These are phyloP conservation scores for Pisolithus marmoratus DNA, from an alignment of 768 basidiomycete genomes.

Conservation along the genomic window DNA sequence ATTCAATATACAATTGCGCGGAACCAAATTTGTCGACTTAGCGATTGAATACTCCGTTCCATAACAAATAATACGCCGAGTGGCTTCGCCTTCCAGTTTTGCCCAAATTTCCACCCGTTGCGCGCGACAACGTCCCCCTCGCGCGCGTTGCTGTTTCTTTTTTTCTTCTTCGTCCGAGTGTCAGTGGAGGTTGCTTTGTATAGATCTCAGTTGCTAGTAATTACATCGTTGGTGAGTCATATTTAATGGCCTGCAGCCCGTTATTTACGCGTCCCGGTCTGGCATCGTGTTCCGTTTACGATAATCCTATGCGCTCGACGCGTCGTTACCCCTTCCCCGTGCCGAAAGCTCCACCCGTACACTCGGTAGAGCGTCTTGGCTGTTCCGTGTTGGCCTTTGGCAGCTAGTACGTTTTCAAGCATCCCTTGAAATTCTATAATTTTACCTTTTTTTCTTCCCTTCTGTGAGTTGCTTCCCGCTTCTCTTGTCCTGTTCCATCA, in stretches of 20 bases:
- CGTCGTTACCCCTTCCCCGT: conserved; percentile 22
- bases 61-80: conserved; percentile 29
- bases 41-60: conserved; percentile 31
- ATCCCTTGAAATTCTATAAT: conserved; percentile 28
- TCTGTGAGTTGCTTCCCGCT: conserved; percentile 19
- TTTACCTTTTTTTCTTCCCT: conserved; percentile 21
- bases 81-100: conserved; percentile 22
- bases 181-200: conserved; percentile 8
- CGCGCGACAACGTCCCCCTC: conserved; percentile 12
- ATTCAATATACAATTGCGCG: conserved; percentile 22
- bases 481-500: conserved; percentile 10
- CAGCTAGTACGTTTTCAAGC: conserved; percentile 32
- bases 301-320: conserved; percentile 21
- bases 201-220: conserved; percentile 20
- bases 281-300: conserved; percentile 30
- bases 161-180: conserved; percentile 17
- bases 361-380: conserved; percentile 18
- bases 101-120: conserved; percentile 24
- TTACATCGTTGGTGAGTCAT: conserved; percentile 28
- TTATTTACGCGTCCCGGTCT: conserved; percentile 24
- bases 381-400: conserved; percentile 18
- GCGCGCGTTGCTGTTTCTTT: conserved; percentile 19
- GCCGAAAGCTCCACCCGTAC: conserved; percentile 18
- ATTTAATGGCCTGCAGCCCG: not conserved
- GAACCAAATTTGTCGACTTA: conserved; percentile 28